phyloP scores from a whole-genome alignment of 768 basidiomycete genomes.

The Lactarius quietus region DNA sequence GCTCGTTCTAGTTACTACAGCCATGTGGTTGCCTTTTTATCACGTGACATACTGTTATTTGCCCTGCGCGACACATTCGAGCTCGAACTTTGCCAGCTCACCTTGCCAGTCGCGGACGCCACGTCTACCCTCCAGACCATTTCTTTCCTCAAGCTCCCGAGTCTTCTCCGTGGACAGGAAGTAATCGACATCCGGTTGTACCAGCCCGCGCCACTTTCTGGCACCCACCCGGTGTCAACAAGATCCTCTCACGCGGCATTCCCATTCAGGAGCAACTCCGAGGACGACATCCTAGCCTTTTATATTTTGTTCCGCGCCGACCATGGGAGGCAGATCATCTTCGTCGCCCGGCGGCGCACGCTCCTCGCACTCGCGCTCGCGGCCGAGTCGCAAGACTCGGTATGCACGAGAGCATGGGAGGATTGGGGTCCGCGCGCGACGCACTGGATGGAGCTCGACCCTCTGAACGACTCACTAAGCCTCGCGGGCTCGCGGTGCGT shows the following conservation, averaged over 20 bases:
- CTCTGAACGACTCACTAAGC: slow-evolving; percentile 16
- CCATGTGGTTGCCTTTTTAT: slow-evolving; percentile 11
- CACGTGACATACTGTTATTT: slow-evolving; percentile 5
- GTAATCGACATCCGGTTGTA: slow-evolving; percentile 4
- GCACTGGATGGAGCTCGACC: slow-evolving; percentile 22
- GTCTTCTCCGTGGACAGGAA: not conserved
- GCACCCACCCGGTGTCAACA: not conserved
- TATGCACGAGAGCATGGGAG: slow-evolving; percentile 1
- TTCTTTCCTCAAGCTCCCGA: slow-evolving; percentile 8
- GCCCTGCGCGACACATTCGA: not conserved
- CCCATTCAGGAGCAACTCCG: slow-evolving; percentile 17
- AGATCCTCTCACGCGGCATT: not conserved
- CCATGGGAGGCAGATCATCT: slow-evolving; percentile 14
- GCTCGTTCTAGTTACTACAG: not conserved
- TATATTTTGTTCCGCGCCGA: not conserved
- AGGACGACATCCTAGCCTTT: slow-evolving; percentile 15
- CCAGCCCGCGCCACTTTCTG: slow-evolving; percentile 11
- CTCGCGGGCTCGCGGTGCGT: slow-evolving; percentile 19
- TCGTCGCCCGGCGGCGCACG: slow-evolving; percentile 9
- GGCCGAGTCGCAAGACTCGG: not conserved
- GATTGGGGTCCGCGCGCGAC: slow-evolving; percentile 21
- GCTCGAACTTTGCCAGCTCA: slow-evolving; percentile 10
- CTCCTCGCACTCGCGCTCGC: slow-evolving; percentile 17
- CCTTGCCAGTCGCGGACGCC: not conserved
- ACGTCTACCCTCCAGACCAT: slow-evolving; percentile 1